phyloP scores from a whole-genome alignment of 1,284 basidiomycete species.

The Microbotryum intermedium region DNA sequence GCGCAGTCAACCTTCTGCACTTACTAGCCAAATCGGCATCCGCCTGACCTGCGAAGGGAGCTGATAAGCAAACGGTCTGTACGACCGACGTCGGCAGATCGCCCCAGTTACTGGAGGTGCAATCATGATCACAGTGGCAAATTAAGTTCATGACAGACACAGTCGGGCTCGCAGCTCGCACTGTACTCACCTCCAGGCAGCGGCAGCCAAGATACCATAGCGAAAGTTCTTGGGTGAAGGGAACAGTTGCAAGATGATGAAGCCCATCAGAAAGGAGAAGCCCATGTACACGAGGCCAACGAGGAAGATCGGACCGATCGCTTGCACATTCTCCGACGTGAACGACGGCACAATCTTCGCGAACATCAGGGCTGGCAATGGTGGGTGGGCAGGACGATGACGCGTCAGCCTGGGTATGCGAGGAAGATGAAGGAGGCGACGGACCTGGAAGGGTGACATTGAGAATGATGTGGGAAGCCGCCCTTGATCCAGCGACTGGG shows the following conservation, averaged over 20 bases:
- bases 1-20: neutral
- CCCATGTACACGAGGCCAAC: neutral
- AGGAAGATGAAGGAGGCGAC: neutral
- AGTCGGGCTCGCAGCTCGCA: neutral
- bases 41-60: constrained; percentile 9
- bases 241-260: constrained; percentile 20
- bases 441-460: neutral
- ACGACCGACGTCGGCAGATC: constrained; percentile 38
- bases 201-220: neutral
- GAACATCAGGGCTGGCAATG: constrained; percentile 62
- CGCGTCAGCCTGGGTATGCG: neutral
- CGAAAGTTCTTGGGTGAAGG: constrained; percentile 2
- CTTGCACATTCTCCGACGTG: constrained; percentile 52
- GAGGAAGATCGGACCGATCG: constrained; percentile 48
- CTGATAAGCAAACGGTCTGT: constrained; percentile 9
- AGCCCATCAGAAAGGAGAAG: constrained; percentile 34
- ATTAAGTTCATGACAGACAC: neutral
- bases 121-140: constrained; percentile 38
- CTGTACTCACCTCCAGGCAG: neutral
- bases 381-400: constrained; percentile 46
- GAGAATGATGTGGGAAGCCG: constrained; percentile 4
- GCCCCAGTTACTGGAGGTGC: neutral
- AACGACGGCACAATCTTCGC: constrained; percentile 69
- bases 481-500: constrained; percentile 5
- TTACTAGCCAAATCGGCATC: constrained; percentile 37